Percentiles rank a stretch among this genome's conserved stretches.
Conservation (phyloP, 164 flowering plant genomes). For the Annona cherimola region DNA sequence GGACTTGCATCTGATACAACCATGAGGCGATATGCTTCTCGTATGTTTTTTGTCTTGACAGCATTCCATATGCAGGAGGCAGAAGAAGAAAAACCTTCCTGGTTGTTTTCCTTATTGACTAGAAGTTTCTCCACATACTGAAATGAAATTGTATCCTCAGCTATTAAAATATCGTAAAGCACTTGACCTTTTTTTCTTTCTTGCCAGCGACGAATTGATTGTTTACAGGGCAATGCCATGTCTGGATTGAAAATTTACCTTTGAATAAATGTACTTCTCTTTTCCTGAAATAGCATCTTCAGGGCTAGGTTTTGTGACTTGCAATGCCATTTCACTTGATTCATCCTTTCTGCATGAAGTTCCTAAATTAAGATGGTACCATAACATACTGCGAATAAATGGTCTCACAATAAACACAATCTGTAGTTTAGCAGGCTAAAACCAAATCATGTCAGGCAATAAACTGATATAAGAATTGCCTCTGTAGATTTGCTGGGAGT, state of each 20-base stretch:
- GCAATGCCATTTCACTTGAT: constrained; percentile 14
- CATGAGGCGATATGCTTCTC: constrained; percentile 63
- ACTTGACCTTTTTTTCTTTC: neutral
- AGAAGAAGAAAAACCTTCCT: constrained; percentile 18
- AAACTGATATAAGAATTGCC: neutral
- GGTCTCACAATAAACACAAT: neutral
- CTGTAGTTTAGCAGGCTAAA: neutral
- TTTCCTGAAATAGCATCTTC: constrained; percentile 35
- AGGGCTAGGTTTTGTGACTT: constrained; percentile 54
- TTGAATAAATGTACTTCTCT: constrained; percentile 40
- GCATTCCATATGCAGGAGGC: constrained; percentile 70
- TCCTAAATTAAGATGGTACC: neutral
- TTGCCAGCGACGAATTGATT: neutral
- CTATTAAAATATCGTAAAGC: neutral
- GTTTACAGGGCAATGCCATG: neutral
- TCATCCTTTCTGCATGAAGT: constrained; percentile 37
- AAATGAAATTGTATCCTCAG: constrained; percentile 11
- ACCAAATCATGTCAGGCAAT: neutral
- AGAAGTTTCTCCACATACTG: constrained; percentile 79
- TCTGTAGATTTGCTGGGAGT: neutral
- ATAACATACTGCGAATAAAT: neutral
- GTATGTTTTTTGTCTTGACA: constrained; percentile 50
- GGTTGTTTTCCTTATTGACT: constrained; percentile 31
- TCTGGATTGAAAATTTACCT: constrained; percentile 21
- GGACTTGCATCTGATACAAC: constrained; percentile 44